Percentiles rank a stretch among this genome's conserved stretches.
These are phyloP conservation scores for Lipomyces oligophaga DNA, from an alignment of 805 yeast genomes.

Conservation along the genomic window DNA sequence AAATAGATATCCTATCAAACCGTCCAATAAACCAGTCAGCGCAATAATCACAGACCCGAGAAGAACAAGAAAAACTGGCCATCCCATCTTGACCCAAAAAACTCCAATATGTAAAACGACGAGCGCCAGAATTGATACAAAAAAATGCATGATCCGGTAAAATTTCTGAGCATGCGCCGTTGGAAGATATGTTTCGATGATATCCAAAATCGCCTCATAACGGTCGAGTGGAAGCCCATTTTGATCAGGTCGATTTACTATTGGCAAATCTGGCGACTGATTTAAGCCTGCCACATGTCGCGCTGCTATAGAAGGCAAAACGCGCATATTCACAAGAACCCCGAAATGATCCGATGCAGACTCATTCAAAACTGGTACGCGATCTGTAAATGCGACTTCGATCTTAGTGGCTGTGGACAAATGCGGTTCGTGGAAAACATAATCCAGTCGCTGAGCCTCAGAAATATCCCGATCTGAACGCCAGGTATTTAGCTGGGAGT, in stretches of 20 bases:
- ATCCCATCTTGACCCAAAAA: constrained; percentile 51
- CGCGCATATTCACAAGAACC: constrained; percentile 34
- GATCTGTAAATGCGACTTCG: constrained; percentile 68
- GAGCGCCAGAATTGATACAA: constrained; percentile 49
- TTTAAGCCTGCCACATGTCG: constrained; percentile 12
- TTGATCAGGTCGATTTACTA: constrained; percentile 25
- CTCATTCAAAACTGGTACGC: constrained; percentile 47
- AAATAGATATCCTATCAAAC: constrained; percentile 72
- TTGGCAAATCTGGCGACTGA: constrained; percentile 15
- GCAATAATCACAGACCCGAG: constrained; percentile 53
- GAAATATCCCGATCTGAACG: constrained; percentile 49
- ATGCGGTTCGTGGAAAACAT: constrained; percentile 68
- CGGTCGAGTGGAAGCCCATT: constrained; percentile 13
- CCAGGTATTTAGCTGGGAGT: constrained; percentile 85
- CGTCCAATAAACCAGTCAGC: constrained; percentile 67
- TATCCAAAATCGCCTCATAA: constrained; percentile 49
- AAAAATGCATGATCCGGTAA: constrained; percentile 66
- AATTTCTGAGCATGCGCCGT: constrained; percentile 56
- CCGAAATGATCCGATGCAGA: constrained; percentile 95
- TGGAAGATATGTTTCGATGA: constrained; percentile 48
- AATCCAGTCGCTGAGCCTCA: constrained; percentile 87
- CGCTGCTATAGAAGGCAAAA: constrained; percentile 17
- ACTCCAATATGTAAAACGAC: constrained; percentile 54
- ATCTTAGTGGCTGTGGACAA: constrained; percentile 57
- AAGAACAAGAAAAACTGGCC: constrained; percentile 61